phyloP scores from a whole-genome alignment of 2,329 filamentous ascomycete genomes.

The Alternaria brassicicola region DNA sequence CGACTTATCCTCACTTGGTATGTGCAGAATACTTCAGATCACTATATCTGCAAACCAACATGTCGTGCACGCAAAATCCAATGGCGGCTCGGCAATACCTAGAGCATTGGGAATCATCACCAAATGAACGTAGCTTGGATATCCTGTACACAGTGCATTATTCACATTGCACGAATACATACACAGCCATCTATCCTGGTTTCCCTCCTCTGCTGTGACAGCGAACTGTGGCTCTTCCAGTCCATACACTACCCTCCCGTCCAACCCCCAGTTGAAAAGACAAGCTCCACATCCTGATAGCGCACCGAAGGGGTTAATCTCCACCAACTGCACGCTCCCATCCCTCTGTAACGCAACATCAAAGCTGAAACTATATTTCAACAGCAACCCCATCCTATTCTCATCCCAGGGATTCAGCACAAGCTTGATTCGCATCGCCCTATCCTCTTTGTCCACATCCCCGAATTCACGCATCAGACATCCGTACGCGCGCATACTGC shows the following conservation, averaged over 20 bases:
- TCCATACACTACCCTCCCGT: slow-evolving; percentile 49
- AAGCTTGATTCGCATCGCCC: slow-evolving; percentile 33
- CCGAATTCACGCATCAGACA: slow-evolving; percentile 33
- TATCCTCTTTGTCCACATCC: slow-evolving; percentile 26
- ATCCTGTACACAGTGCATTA: neutral
- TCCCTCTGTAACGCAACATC: slow-evolving; percentile 51
- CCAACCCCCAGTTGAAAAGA: slow-evolving; percentile 55
- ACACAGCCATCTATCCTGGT: neutral
- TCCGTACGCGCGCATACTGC: slow-evolving; percentile 48
- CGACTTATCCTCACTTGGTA: neutral
- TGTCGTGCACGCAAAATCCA: too few relatives aligned
- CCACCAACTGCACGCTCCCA: slow-evolving; percentile 44
- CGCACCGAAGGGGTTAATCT: slow-evolving; percentile 56
- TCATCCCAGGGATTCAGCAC: slow-evolving; percentile 53
- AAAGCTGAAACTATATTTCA: slow-evolving; percentile 53
- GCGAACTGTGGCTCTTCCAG: slow-evolving; percentile 17
- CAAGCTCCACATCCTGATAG: slow-evolving; percentile 55
- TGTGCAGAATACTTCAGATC: neutral
- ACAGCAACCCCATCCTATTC: slow-evolving; percentile 46
- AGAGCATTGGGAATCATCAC: too few relatives aligned
- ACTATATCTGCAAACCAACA: neutral
- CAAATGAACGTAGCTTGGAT: neutral
- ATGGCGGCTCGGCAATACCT: too few relatives aligned
- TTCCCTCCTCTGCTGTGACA: slow-evolving; percentile 11
- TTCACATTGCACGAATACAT: neutral